Evolutionary conservation across 495 filamentous ascomycete genomes (phyloP).

Genomic region (Penicillium ochrochloron): DNA sequence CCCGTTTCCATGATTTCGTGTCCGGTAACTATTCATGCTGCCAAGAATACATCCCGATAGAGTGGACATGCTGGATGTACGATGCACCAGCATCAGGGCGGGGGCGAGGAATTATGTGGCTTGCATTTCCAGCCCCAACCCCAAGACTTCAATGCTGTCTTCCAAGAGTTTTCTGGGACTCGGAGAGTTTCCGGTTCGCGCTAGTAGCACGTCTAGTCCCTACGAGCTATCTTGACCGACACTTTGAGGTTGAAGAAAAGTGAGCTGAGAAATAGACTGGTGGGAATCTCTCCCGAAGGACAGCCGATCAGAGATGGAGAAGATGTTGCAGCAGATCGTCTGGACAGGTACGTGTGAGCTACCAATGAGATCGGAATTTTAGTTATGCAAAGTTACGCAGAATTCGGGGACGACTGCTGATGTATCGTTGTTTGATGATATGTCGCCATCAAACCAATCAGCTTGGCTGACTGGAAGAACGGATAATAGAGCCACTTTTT

Average conservation of each 20-base stretch:
- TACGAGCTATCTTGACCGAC: conserved; percentile 21
- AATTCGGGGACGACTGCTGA: not conserved
- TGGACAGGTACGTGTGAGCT: conserved; percentile 6
- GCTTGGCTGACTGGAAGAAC: not conserved
- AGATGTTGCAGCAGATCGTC: not conserved
- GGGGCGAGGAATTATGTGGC: not conserved
- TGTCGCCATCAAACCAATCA: not conserved
- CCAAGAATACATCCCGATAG: not conserved
- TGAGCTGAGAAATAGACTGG: conserved; percentile 1
- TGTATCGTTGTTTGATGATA: not conserved
- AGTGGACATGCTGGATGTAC: not conserved
- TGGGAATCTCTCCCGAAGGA: not conserved
- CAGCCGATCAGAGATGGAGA: not conserved
- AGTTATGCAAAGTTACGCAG: not conserved
- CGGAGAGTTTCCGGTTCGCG: conserved; percentile 19
- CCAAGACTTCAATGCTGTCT: not conserved
- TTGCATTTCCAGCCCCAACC: conserved; percentile 18
- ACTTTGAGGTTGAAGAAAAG: conserved; percentile 13
- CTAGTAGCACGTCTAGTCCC: conserved; percentile 6
- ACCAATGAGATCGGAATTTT: not conserved
- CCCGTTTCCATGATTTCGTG: not conserved
- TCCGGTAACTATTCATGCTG: not conserved
- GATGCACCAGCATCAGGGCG: not conserved
- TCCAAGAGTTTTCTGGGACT: not conserved
- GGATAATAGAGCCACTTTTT: not conserved